A percentile compares a stretch with the other conserved stretches of the same genome.
phyloP scores from a whole-genome alignment of 1,284 basidiomycete species.

The Naganishia liquefaciens region DNA sequence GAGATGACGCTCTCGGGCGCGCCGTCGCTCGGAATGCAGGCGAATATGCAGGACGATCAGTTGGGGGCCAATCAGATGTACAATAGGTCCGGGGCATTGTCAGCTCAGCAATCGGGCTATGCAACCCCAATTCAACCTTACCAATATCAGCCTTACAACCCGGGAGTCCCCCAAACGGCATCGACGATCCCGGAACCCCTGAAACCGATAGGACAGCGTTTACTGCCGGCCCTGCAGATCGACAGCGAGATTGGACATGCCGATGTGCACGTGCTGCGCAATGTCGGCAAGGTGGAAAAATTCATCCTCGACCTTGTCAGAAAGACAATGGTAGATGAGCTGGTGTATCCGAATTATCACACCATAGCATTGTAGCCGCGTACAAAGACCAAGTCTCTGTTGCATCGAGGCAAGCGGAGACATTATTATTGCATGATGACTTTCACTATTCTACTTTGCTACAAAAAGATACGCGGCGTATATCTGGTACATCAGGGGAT shows the following conservation, averaged over 20 bases:
- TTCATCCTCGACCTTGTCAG: slow-evolving; percentile 94
- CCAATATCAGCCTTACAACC: slow-evolving; percentile 24
- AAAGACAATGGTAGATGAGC: slow-evolving; percentile 89
- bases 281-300: slow-evolving; percentile 92
- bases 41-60: slow-evolving; percentile 42
- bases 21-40: slow-evolving; percentile 37
- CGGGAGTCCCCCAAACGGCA: background rate
- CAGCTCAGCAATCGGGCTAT: background rate
- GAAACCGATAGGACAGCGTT: slow-evolving; percentile 69
- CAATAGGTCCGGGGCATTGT: background rate
- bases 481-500: background rate
- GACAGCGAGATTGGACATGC: slow-evolving; percentile 95
- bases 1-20: slow-evolving; percentile 47
- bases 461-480: slow-evolving; percentile 19
- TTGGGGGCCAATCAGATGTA: background rate
- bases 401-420: background rate
- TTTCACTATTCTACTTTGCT: slow-evolving; percentile 9
- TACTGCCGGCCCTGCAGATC: slow-evolving; percentile 89
- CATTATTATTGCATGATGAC: slow-evolving; percentile 17
- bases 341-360: slow-evolving; percentile 92
- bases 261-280: slow-evolving; percentile 93
- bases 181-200: slow-evolving; percentile 34
- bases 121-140: slow-evolving; percentile 7
- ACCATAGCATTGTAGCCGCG: slow-evolving; percentile 59
- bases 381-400: background rate